phyloP scores from a whole-genome alignment of 1,139 yeast genomes.

The Meyerozyma sp. region DNA sequence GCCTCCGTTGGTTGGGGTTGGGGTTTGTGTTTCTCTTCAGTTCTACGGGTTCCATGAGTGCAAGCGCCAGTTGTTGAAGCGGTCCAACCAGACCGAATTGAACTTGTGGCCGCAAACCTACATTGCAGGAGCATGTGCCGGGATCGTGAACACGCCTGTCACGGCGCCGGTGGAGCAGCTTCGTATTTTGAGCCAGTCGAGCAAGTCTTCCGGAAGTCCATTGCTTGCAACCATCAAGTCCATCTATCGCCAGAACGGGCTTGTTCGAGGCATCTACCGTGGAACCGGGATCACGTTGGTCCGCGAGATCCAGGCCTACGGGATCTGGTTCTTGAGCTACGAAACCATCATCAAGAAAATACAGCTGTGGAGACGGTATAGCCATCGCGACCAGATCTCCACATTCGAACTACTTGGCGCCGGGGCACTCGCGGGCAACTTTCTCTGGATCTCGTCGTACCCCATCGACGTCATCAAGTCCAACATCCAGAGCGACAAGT shows the following conservation, averaged over 20 bases:
- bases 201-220: conserved; percentile 46
- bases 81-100: conserved; percentile 26
- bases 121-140: conserved; percentile 71
- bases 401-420: conserved; percentile 56
- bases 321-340: conserved; percentile 75
- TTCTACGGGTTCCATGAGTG: conserved; percentile 78
- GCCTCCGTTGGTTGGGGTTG: conserved; percentile 53
- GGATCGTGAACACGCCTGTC: conserved; percentile 68
- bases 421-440: conserved; percentile 72
- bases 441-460: conserved; percentile 71
- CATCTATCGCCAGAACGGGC: conserved; percentile 45
- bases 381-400: conserved; percentile 41
- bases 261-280: conserved; percentile 48
- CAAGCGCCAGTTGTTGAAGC: conserved; percentile 49
- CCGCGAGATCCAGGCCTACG: conserved; percentile 76
- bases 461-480: conserved; percentile 71
- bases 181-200: conserved; percentile 66
- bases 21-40: conserved; percentile 69
- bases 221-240: conserved; percentile 31
- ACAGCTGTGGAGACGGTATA: conserved; percentile 24
- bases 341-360: conserved; percentile 53
- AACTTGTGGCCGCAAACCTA: conserved; percentile 60
- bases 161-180: conserved; percentile 74
- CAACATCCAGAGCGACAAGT: conserved; percentile 62
- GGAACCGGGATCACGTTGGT: conserved; percentile 56